Evolutionary conservation across 2,329 filamentous ascomycete species (phyloP), one percentile per base, ranked within the genome.

Genomic region (Trichoderma koningii): DNA sequence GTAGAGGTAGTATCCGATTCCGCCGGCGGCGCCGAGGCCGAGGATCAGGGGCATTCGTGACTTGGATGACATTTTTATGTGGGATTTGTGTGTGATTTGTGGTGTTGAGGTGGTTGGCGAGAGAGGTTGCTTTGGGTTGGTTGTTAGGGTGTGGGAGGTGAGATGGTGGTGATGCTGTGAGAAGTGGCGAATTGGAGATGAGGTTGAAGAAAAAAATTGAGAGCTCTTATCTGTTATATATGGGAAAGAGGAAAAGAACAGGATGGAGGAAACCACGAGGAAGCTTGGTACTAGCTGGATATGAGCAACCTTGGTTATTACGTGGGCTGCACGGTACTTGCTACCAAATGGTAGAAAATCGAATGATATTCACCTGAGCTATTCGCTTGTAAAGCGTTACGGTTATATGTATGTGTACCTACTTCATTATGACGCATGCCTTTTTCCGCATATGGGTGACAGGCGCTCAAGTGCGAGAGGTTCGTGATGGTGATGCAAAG

Each of bases 1-100:
- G 83, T 96, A 99, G 68, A 98, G 85, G 82, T 98, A 98, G 84
- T 97, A 98, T 50, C 90, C 92, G 66, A 88, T 81, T 69, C 87
- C 89, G 71, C 85, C 86, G 38, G 84, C 89, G 69, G 86, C 87
- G 66, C 82, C 85, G 70, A 87, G 78, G 71, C 88, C 89, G 71
- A 89, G 74, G 71, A 81, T 73, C 69, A 82, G 70, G 70, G 83
- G 82, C 48, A 78, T 70, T 70, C 78, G 78, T 56, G 82, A 82
- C 67, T 74, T 76, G 69, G 34, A 14, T 14, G 80, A 45, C 81
- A 83, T 77, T 68, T 70, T 67, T 59, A 69, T 47, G 66, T 57
- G 30, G 21, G 21, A 23, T 44, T 64, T 47, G 19, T 48, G 45
- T 5, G 9, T 12, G 50, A 47, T 30, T 48, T 28, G 55, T 47